Evolutionary conservation across 306 rosid species (phyloP), one percentile per base, ranked within the genome.

Genomic region (Rosa chinensis): DNA sequence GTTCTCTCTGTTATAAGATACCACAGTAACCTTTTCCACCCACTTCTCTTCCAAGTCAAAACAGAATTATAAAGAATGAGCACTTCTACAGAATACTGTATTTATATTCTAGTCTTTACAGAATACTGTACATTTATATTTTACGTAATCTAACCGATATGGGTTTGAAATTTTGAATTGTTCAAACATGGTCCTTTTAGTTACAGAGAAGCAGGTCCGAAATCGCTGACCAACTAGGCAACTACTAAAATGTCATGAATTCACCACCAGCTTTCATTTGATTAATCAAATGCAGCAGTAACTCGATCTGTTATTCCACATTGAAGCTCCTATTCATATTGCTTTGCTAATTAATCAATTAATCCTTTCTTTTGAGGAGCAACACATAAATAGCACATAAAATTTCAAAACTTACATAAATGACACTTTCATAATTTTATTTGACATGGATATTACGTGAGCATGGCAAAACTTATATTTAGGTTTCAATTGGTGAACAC

Each of bases 11-110:
- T 32, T 63, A 28, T 64, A 37, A 5, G 43, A 18, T 32, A 12
- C 28, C 35, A 45, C 77, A 52, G 32, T 52, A 5, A 53, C 49
- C 35, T 48, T 32, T 52, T 48, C 76, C 28, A 37, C 75, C 76
- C 43, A 77, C 81, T 76, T 77, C 42, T 66, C 66, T 47, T 47
- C 49, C 73, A 73, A 78, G 79, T 64, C 85, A 82, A 77, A 73
- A 18, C 35, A 43, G 64, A 72, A 71, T 48, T 82, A 69, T 69
- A 2, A 53, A 53, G 4, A 53, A 53, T 52, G 58, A 52, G 3
- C 66, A 21, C 6, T 59, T 23, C 66, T 59, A 6, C 66, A 20
- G 37, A 32, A 32, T 32, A 32, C 37, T 59, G 37, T 59, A 59
- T 11, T 6, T 48, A 14, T 23, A 10, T 23, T 21, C 4, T 16